Percentiles rank a stretch among this genome's conserved stretches.
These are phyloP conservation scores for Gastrolobium bilobum DNA, from an alignment of 306 rosid genomes.

Conservation along the genomic window DNA sequence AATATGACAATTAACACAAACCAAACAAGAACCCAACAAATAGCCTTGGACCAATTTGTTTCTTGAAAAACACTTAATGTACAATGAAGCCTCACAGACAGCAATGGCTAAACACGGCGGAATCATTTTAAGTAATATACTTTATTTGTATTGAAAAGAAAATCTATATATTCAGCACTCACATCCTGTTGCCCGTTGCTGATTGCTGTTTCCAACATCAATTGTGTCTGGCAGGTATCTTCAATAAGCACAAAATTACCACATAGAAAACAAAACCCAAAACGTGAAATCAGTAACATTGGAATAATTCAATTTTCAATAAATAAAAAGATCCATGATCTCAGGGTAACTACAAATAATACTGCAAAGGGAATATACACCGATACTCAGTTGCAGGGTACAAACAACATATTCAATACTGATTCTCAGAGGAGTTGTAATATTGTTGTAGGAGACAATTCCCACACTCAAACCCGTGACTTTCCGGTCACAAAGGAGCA, in stretches of 20 bases:
- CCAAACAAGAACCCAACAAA: slow-evolving; percentile 59
- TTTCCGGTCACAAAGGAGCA: no score
- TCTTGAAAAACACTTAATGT: slow-evolving; percentile 62
- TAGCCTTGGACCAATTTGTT: slow-evolving; percentile 56
- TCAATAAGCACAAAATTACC: slow-evolving; percentile 46
- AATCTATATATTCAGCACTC: slow-evolving; percentile 76
- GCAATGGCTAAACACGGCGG: slow-evolving; percentile 47
- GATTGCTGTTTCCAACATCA: slow-evolving; percentile 87
- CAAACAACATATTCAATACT: slow-evolving; percentile 14
- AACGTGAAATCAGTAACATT: slow-evolving; percentile 36
- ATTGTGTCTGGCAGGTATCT: slow-evolving; percentile 99
- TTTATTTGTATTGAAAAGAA: slow-evolving; percentile 61
- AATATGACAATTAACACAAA: slow-evolving; percentile 44
- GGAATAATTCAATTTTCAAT: slow-evolving; percentile 30
- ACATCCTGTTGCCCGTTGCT: slow-evolving; percentile 86
- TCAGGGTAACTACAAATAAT: slow-evolving; percentile 23
- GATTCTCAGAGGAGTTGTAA: slow-evolving; percentile 23
- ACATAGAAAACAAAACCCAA: slow-evolving; percentile 45
- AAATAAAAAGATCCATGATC: not conserved
- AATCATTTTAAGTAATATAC: slow-evolving; percentile 48
- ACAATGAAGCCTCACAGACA: slow-evolving; percentile 59
- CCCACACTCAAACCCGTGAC: no score
- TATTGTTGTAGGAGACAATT: not conserved
- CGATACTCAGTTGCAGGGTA: slow-evolving; percentile 31
- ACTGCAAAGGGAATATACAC: slow-evolving; percentile 19